Evolutionary conservation across 768 basidiomycete species (phyloP).

Genomic region (Tremella fuciformis): DNA sequence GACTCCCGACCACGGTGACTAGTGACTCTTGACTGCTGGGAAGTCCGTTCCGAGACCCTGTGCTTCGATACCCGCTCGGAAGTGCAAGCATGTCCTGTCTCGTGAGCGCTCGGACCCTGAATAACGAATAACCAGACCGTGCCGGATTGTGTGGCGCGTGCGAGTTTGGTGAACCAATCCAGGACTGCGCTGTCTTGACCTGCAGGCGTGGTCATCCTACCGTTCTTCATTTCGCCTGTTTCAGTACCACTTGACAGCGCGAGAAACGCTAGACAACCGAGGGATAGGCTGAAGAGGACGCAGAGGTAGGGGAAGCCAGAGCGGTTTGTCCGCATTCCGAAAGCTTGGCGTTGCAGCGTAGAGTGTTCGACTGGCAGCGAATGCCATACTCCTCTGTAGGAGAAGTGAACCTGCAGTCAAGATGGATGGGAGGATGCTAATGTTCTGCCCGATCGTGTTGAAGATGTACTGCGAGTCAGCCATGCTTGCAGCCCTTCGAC

Average conservation of each 20-base stretch:
- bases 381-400: constrained; percentile 16
- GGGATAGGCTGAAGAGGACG: constrained; percentile 64
- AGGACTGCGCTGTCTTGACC: too few relatives aligned
- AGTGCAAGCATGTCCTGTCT: constrained; percentile 63
- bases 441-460: constrained; percentile 22
- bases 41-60: constrained; percentile 71
- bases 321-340: constrained; percentile 68
- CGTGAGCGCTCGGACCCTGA: too few relatives aligned
- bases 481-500: neutral
- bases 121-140: constrained; percentile 77
- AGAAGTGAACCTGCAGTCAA: constrained; percentile 22
- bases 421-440: constrained; percentile 20
- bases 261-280: constrained; percentile 10
- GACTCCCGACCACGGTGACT: constrained; percentile 49
- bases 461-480: constrained; percentile 9
- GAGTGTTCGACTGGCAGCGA: constrained; percentile 52
- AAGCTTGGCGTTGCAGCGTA: constrained; percentile 73
- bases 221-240: neutral
- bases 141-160: constrained; percentile 59
- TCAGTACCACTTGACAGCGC: neutral
- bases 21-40: constrained; percentile 65
- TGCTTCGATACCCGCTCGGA: constrained; percentile 71
- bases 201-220: too few relatives aligned
- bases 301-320: constrained; percentile 69
- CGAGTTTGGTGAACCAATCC: constrained; percentile 69